Evolutionary conservation across 73 alveolate genomes (phyloP).

Genomic region (Durusdinium trenchii): DNA sequence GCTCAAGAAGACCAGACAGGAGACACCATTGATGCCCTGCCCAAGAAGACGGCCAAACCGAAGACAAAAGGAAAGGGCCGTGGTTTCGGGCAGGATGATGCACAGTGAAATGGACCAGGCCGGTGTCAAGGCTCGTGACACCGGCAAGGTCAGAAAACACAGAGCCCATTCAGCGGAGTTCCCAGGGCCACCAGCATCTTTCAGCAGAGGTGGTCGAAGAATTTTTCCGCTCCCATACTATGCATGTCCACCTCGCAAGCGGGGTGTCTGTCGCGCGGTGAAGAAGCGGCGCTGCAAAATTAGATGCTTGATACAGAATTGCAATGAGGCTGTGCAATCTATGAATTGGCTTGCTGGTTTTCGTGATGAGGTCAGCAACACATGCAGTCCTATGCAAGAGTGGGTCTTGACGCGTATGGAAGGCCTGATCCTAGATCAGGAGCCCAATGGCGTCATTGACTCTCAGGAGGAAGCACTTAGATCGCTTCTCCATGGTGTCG

Average conservation of each 20-base stretch:
- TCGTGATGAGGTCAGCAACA: neutral
- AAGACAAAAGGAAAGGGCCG: neutral
- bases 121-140: neutral
- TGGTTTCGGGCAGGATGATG: neutral
- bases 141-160: neutral
- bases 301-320: neutral
- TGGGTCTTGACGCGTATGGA: slow-evolving; percentile 30
- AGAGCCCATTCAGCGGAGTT: neutral
- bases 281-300: neutral
- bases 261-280: neutral
- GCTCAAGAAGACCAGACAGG: neutral
- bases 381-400: neutral
- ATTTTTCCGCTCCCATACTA: slow-evolving; percentile 3
- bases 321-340: neutral
- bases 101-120: neutral
- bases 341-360: slow-evolving; percentile 29
- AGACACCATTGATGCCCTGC: neutral
- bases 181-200: neutral
- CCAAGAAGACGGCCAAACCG: neutral
- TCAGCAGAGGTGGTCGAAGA: neutral
- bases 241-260: neutral
- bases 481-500: slow-evolving; percentile 72
- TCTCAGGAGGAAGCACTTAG: slow-evolving; percentile 1
- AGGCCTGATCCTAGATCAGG: neutral
- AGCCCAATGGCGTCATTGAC: slow-evolving; percentile 28